These are phyloP conservation scores for Stagonosporopsis vannaccii DNA, from an alignment of 2,329 filamentous ascomycete genomes.

Conservation along the genomic window DNA sequence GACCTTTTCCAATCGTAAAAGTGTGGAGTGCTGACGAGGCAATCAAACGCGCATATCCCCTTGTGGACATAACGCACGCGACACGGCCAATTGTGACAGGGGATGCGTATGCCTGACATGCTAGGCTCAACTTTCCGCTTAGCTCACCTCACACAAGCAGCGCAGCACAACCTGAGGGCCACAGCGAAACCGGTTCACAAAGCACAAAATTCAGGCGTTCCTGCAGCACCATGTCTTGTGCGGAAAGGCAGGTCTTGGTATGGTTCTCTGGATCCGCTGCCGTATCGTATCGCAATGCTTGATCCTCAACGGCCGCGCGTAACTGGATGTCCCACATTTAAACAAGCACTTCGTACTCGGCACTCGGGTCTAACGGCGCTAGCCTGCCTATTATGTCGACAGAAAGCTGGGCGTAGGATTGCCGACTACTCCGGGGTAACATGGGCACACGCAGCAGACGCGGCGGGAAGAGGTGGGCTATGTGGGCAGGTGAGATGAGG, in stretches of 20 bases:
- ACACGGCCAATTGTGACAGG: slow-evolving; percentile 2
- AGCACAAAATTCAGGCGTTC: slow-evolving; percentile 1
- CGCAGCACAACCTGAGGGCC: background rate
- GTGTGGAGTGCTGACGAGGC: slow-evolving; percentile 17
- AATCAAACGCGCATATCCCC: slow-evolving; percentile 6
- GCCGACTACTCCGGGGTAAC: slow-evolving; percentile 19
- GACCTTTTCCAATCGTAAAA: background rate
- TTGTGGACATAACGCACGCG: slow-evolving; percentile 14
- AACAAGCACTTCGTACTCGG: slow-evolving; percentile 19
- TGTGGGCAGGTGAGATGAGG: slow-evolving; percentile 11
- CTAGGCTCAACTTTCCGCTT: background rate
- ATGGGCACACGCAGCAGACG: slow-evolving; percentile 4
- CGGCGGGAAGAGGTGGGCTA: slow-evolving; percentile 5
- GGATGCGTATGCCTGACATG: slow-evolving; percentile 11
- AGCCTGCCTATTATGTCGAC: slow-evolving; percentile 4
- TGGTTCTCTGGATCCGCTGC: slow-evolving; percentile 8
- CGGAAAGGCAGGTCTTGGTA: slow-evolving; percentile 11
- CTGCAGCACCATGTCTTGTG: background rate
- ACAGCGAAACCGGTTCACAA: background rate
- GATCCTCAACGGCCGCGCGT: slow-evolving; percentile 24
- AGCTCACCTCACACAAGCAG: background rate
- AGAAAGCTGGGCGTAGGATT: slow-evolving; percentile 1
- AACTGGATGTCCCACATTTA: slow-evolving; percentile 21
- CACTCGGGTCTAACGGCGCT: slow-evolving; percentile 15
- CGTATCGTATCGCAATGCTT: slow-evolving; percentile 24